phyloP scores from a whole-genome alignment of 495 filamentous ascomycete genomes.

The Penicillium riverlandense region DNA sequence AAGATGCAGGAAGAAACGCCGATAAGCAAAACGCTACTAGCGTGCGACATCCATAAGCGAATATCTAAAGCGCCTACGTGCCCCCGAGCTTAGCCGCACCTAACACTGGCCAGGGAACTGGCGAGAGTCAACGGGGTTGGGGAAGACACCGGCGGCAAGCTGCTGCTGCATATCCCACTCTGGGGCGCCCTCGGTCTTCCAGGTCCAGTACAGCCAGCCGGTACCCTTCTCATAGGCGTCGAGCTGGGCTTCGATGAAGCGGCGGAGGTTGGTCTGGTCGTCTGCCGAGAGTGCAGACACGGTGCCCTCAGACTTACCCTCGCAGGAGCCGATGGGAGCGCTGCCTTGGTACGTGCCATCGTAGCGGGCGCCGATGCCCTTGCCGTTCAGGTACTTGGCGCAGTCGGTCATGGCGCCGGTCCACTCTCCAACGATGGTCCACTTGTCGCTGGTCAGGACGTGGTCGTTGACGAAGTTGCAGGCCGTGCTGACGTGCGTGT shows the following conservation, averaged over 20 bases:
- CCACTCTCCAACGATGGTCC: constrained; percentile 66
- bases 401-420: constrained; percentile 67
- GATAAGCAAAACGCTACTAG: not conserved
- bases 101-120: constrained; percentile 42
- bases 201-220: constrained; percentile 80
- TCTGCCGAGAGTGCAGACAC: constrained; percentile 41
- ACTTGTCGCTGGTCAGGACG: constrained; percentile 56
- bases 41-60: too few species aligned
- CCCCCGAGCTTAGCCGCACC: not conserved
- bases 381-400: constrained; percentile 64
- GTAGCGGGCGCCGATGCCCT: constrained; percentile 61
- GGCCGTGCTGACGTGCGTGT: constrained; percentile 42
- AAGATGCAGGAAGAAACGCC: not conserved
- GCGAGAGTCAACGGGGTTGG: constrained; percentile 47
- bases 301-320: constrained; percentile 48
- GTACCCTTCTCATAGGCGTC: constrained; percentile 61
- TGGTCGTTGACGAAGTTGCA: constrained; percentile 41
- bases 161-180: constrained; percentile 80
- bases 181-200: constrained; percentile 79
- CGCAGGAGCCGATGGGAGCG: constrained; percentile 49
- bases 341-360: constrained; percentile 52
- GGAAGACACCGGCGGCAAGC: constrained; percentile 52
- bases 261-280: constrained; percentile 51
- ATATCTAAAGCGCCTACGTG: too few species aligned
- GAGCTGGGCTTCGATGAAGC: constrained; percentile 66